These are phyloP conservation scores for Carex littledalei DNA, from an alignment of 176 grass and related monocot genomes.

Conservation along the genomic window DNA sequence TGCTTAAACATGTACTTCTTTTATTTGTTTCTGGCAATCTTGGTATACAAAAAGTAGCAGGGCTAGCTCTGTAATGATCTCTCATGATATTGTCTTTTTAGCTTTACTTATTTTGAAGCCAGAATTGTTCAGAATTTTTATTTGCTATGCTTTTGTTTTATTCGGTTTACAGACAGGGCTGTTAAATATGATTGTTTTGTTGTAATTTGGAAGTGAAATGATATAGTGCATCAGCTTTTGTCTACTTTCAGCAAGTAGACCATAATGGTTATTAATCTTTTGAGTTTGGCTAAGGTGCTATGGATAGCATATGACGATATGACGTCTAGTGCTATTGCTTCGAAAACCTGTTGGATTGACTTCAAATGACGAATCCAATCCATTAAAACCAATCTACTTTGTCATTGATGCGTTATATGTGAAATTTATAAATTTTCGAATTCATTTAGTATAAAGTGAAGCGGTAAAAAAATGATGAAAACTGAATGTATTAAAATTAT, in stretches of 20 bases:
- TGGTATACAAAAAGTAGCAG: background rate
- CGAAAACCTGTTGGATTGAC: too few relatives aligned
- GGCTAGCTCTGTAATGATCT: background rate
- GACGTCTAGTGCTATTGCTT: too few relatives aligned
- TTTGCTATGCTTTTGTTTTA: background rate
- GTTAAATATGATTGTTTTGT: slow-evolving; percentile 1
- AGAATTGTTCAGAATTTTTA: background rate
- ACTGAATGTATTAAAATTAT: too few relatives aligned
- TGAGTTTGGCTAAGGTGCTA: too few relatives aligned
- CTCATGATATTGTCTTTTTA: background rate
- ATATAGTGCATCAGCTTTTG: background rate
- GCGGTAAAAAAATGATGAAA: too few relatives aligned
- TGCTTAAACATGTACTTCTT: background rate
- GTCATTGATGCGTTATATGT: too few relatives aligned
- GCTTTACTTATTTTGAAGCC: background rate
- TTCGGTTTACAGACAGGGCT: background rate
- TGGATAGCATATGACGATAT: too few relatives aligned
- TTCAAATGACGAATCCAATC: too few relatives aligned
- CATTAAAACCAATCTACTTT: too few relatives aligned
- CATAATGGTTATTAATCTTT: background rate
- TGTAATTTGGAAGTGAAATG: slow-evolving; percentile 1
- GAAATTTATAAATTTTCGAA: too few relatives aligned
- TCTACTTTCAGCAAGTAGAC: background rate
- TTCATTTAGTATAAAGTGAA: too few relatives aligned
- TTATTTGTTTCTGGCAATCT: background rate